Evolutionary conservation across 2,329 filamentous ascomycete species (phyloP), one percentile per base, ranked within the genome.

Genomic region (Talaromyces sp.): DNA sequence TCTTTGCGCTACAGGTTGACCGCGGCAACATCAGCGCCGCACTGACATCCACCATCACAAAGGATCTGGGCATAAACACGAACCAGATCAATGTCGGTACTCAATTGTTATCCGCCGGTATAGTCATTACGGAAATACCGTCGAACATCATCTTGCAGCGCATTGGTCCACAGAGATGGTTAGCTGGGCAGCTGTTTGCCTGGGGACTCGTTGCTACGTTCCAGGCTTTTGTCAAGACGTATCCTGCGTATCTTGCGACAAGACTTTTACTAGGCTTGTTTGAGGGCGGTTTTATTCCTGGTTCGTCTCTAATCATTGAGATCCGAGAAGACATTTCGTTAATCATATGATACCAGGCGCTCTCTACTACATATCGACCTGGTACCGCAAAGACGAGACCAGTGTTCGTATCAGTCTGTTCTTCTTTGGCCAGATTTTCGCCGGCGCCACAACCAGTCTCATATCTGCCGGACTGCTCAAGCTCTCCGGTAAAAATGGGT

Each of bases 241-340:
- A 83, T 50, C 77, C 75, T 1, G 78, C 78, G 2, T 86, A 81
- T 68, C 73, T 86, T 33, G 78, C 76, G 0, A 83, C 83, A 0
- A 77, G 84, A 0, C 78, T 86, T 61, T 72, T 86, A 0, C 78
- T 87, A 0, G 84, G 84, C 1, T 74, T 86, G 13, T 81, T 79
- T 3, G 84, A 86, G 70, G 81, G 82, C 0, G 84, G 84, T 0
- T 86, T 84, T 67, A 85, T 86, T 62, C 84, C 84, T 0, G 84
- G 83, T 68, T 76, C 77, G 63, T 45, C 65, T 43, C 2, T 65
- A 2, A 0, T 11, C 35, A 45, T 13, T 8, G 9, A 4, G n/a
- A 3, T 7, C 35, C 33, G 22, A 8, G 11, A 11, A 16, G 9
- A 0, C 2, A 19, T 9, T 8, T 16, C 2, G 4, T n/a, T 37